Evolutionary conservation across 2,329 filamentous ascomycete genomes (phyloP).

Genomic region (Fusarium keratoplasticum): DNA sequence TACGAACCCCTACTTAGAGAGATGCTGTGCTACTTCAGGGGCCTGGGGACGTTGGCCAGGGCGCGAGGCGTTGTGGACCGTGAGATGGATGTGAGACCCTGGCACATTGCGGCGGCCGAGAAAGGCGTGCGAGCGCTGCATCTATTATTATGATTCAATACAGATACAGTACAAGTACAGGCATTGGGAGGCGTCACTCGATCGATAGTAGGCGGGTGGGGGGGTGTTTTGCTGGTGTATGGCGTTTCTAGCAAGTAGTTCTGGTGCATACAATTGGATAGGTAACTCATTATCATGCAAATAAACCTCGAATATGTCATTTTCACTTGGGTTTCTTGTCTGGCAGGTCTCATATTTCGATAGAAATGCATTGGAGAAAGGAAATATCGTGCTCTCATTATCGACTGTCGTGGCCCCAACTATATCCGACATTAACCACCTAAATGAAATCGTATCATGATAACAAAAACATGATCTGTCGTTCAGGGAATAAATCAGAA

Average conservation of each 20-base stretch:
- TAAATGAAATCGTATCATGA: too few relatives aligned
- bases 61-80: slow-evolving; percentile 72
- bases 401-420: too few relatives aligned
- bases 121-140: slow-evolving; percentile 75
- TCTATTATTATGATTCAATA: slow-evolving; percentile 66
- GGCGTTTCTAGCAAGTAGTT: slow-evolving; percentile 24
- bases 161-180: slow-evolving; percentile 6
- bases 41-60: slow-evolving; percentile 75
- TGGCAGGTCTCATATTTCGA: background rate
- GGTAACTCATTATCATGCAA: background rate
- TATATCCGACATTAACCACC: too few relatives aligned
- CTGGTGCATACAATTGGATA: slow-evolving; percentile 15
- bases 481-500: too few relatives aligned
- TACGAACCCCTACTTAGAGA: slow-evolving; percentile 77
- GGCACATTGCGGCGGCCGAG: slow-evolving; percentile 80
- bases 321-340: background rate
- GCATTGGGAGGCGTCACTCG: slow-evolving; percentile 31
- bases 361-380: background rate
- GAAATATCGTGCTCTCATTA: too few relatives aligned
- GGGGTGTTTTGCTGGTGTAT: slow-evolving; percentile 16
- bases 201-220: slow-evolving; percentile 5
- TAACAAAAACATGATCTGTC: too few relatives aligned
- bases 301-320: slow-evolving; percentile 8
- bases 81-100: slow-evolving; percentile 74
- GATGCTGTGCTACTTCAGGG: slow-evolving; percentile 76